Evolutionary conservation across 1,284 basidiomycete species (phyloP), one percentile per base, ranked within the genome.

Genomic region (Rhodotorula sp.): DNA sequence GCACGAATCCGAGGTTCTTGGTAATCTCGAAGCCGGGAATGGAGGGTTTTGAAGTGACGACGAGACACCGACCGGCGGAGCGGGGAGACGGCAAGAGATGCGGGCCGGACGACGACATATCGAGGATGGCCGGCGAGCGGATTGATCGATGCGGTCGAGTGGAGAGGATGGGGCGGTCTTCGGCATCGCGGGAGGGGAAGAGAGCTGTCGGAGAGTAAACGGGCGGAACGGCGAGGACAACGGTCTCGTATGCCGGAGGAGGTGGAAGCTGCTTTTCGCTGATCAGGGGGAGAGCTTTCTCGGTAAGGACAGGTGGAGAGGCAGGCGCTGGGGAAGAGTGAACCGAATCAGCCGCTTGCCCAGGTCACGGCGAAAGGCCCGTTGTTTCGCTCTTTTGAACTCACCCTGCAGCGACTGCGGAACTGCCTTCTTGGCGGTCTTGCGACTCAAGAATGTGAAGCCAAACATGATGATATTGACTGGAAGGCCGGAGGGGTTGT

Each of bases 1-100:
- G 59, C 18, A 66, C 53, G 18, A 54, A 30, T 10, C 65, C 65
- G 20, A 66, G 59, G 26, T 66, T 60, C 33, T 30, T 29, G 6
- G 53, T 26, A 54, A 61, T 42, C 17, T 33, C 8, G 44, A n/a
- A 55, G 49, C 44, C 49, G 22, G 64, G 51, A 20, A 66, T 29
- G 44, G 29, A 17, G 29, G 53, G 44, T 10, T 51, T 49, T 22
- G 58, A 45, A 20, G 64, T 66, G 37, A 66, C 42, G 51, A 66
- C 51, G n/a, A 60, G 29, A 14, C 42, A 8, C 49, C 42, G 42
- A 22, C n/a, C 53, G 55, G 33, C 48, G n/a, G 33, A 26, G 30
- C 18, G 4, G 18, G 56, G 29, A 4, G 45, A 4, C 3, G 45
- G 55, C 15, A 49, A n/a, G 0, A 54, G 54, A 29, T 64, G 53